phyloP scores from a whole-genome alignment of 257 asterid genomes.

The Vinca minor region DNA sequence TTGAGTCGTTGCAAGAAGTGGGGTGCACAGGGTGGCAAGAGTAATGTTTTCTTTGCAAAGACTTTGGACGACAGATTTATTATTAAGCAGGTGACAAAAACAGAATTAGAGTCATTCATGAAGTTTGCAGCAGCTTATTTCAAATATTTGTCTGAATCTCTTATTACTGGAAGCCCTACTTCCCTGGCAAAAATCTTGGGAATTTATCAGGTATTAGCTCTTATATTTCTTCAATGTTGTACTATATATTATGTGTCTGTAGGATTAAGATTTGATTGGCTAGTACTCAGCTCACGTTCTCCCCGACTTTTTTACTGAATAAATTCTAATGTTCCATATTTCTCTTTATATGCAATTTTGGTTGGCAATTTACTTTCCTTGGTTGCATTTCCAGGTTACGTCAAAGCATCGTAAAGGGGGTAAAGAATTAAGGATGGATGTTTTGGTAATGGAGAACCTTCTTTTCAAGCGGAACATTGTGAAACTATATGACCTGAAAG shows the following conservation, averaged over 20 bases:
- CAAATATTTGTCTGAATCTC: constrained; percentile 56
- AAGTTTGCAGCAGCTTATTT: constrained; percentile 63
- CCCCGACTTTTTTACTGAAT: not conserved
- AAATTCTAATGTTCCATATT: not conserved
- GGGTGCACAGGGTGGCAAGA: constrained; percentile 90
- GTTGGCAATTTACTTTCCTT: too few species aligned
- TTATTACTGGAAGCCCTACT: constrained; percentile 55
- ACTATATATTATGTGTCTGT: not conserved
- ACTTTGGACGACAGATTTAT: constrained; percentile 71
- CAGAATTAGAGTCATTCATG: constrained; percentile 68
- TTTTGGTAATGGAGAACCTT: constrained; percentile 86
- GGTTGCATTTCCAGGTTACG: constrained; percentile 37
- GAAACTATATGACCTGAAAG: constrained; percentile 75
- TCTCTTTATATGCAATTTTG: not conserved
- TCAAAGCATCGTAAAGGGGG: constrained; percentile 66
- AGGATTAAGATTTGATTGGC: too few species aligned
- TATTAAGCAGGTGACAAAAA: constrained; percentile 71
- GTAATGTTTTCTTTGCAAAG: constrained; percentile 71
- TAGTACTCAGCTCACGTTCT: not conserved
- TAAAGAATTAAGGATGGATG: constrained; percentile 64
- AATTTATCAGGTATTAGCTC: constrained; percentile 61
- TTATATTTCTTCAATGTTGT: not conserved
- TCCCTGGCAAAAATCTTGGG: constrained; percentile 80
- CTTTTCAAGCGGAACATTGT: constrained; percentile 56
- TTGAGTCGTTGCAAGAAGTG: constrained; percentile 76